phyloP scores from a whole-genome alignment of 2,329 filamentous ascomycete species.

The Epicoccum sorghinum region DNA sequence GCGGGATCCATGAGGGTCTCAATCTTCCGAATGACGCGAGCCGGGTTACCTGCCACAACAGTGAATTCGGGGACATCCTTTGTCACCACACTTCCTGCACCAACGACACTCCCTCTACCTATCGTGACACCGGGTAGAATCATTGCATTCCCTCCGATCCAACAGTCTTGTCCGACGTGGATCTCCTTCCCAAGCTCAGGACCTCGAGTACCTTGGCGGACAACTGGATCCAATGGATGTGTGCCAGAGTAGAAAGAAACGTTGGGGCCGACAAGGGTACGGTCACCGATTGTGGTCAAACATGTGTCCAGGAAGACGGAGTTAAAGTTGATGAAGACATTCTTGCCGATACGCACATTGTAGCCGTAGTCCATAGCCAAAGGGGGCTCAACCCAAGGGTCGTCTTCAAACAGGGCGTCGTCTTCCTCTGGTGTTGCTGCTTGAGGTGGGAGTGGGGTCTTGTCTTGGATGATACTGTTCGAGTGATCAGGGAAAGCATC shows the following conservation, averaged over 20 bases:
- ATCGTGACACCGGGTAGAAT: conserved; percentile 80
- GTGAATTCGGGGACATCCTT: conserved; percentile 72
- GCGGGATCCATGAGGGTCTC: conserved; percentile 42
- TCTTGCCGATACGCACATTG: conserved; percentile 72
- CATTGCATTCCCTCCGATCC: conserved; percentile 57
- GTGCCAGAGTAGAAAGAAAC: conserved; percentile 76
- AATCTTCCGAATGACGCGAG: conserved; percentile 62
- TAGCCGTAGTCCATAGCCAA: conserved; percentile 78
- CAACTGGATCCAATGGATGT: conserved; percentile 76
- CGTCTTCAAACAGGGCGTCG: conserved; percentile 65
- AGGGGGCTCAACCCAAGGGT: conserved; percentile 73
- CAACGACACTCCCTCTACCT: conserved; percentile 74
- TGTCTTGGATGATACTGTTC: conserved; percentile 66
- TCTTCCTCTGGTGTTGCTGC: conserved; percentile 67
- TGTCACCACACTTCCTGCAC: conserved; percentile 84
- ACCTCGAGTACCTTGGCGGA: conserved; percentile 76
- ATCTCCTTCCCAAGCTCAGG: conserved; percentile 79
- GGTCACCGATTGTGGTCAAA: conserved; percentile 73
- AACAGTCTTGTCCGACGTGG: conserved; percentile 72
- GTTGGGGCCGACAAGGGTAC: conserved; percentile 80
- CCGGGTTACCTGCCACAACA: conserved; percentile 71
- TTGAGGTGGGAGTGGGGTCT: conserved; percentile 66
- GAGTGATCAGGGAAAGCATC: conserved; percentile 16
- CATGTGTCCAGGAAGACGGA: conserved; percentile 79
- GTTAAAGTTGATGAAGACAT: conserved; percentile 78